Base-by-base conservation (phyloP, 2,329 filamentous ascomycete species). In the Juglanconis sp. region DNA sequence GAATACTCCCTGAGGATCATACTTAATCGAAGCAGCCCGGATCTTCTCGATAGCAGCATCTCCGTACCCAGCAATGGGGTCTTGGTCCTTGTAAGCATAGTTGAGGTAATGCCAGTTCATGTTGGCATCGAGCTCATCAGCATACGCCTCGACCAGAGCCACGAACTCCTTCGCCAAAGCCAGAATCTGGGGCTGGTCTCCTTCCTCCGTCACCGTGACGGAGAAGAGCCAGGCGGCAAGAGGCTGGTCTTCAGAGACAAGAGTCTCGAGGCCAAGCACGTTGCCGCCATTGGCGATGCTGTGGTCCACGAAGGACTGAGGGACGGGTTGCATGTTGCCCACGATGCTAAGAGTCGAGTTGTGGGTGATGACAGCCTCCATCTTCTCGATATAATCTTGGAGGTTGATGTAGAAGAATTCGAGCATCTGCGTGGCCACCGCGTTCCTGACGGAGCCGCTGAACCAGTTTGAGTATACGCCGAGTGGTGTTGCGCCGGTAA, bases 81-180 rank as follows among this genome's bases (percentile, higher is more conserved):
- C 65, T 67, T 81, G 76, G 48, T 70, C 68, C 2, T 65, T 63
- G 35, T 71, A 68, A 0, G 77, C 76, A 54, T 81, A 80, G 66
- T 81, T 80, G 46, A 79, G 68, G 61, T 76, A 80, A 36, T 73
- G 68, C 67, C 71, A 77, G 40, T 74, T 65, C 53, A 69, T 66
- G 61, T 72, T 68, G 3, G 67, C 63, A 24, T 69, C 69, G 31
- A 72, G 61, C 52, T 70, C 53, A 48, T 62, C 63, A 10, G 72
- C 66, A 11, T 69, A 69, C 3, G 61, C 57, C 50, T 71, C 65
- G 32, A 72, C 63, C 0, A 69, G 59, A 5, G 65, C 57, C 4
- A 68, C 44, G 10, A 71, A 68, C 40, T 69, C 65, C 15, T 68
- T 55, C 13, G 68, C 67, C 36, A 71, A 59, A 5, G 67, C 70